Evolutionary conservation across 139 green algal species (phyloP).

Genomic region (Monoraphidium neglectum): DNA sequence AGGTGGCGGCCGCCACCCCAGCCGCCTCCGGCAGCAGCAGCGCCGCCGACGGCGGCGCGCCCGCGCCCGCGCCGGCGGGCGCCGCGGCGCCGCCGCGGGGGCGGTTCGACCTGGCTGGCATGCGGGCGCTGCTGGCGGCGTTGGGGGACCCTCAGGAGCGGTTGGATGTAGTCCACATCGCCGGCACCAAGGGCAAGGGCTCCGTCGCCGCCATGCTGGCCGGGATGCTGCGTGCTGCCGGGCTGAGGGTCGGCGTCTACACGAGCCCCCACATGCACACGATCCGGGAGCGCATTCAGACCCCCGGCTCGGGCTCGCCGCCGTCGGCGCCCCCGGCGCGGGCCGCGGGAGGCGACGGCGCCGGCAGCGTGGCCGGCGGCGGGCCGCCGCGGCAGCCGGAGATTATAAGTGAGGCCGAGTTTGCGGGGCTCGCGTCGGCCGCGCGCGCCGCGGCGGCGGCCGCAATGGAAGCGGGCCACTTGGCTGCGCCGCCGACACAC

Average conservation of each 20-base stretch:
- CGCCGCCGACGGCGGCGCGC: neutral
- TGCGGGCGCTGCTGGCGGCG: conserved; percentile 60
- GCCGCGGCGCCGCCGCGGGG: neutral
- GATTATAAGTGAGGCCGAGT: neutral
- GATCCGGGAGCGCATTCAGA: conserved; percentile 68
- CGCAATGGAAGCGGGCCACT: conserved; percentile 28
- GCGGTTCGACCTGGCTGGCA: conserved; percentile 57
- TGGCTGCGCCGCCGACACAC: conserved; percentile 69
- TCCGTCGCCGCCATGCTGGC: conserved; percentile 72
- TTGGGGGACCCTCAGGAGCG: conserved; percentile 66
- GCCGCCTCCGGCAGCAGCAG: neutral
- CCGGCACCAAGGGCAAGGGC: conserved; percentile 93
- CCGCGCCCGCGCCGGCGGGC: neutral
- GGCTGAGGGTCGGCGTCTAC: conserved; percentile 74
- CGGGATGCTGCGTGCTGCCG: conserved; percentile 57
- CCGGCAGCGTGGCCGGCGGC: too few relatives aligned
- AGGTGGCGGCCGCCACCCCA: conserved; percentile 39
- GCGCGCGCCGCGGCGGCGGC: neutral
- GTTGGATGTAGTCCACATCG: conserved; percentile 71
- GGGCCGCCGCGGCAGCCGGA: too few relatives aligned
- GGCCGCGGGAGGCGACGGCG: conserved; percentile 16
- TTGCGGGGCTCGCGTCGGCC: neutral
- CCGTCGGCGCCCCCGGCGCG: neutral
- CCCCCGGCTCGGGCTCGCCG: conserved; percentile 21
- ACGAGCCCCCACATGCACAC: conserved; percentile 81